A percentile compares a stretch with the other conserved stretches of the same genome.
Evolutionary conservation across 2,329 filamentous ascomycete genomes (phyloP).

Genomic region (Aspergillus aculeatinus): DNA sequence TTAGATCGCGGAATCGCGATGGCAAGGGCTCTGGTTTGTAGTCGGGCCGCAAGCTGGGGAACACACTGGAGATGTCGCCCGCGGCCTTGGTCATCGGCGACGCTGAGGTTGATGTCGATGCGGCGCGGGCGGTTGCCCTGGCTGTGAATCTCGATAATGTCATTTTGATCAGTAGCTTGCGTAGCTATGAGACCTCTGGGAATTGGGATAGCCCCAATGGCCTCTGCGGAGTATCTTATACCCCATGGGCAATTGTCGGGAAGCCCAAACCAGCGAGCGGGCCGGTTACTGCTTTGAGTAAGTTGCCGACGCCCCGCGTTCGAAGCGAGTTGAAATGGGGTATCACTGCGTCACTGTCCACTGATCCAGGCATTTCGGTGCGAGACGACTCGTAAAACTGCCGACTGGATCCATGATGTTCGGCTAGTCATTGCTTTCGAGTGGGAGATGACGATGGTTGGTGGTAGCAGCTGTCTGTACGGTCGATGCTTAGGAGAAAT

Average conservation of each 20-base stretch:
- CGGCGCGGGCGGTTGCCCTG: constrained; percentile 29
- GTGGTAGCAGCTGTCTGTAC: background rate
- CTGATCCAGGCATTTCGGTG: background rate
- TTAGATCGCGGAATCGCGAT: constrained; percentile 43
- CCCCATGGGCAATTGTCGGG: constrained; percentile 7
- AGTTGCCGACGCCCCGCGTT: background rate
- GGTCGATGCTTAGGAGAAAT: background rate
- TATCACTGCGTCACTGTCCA: background rate
- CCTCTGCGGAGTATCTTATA: background rate
- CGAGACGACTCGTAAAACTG: background rate
- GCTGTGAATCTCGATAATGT: constrained; percentile 31
- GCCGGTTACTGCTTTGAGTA: background rate
- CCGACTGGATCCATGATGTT: background rate
- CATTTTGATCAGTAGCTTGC: constrained; percentile 18
- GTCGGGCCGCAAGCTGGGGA: constrained; percentile 46
- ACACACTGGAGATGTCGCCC: constrained; percentile 51
- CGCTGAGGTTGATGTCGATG: constrained; percentile 30
- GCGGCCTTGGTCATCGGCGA: constrained; percentile 43
- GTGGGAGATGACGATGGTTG: background rate
- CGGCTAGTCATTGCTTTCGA: background rate
- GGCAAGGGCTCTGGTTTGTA: constrained; percentile 44
- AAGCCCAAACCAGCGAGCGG: background rate
- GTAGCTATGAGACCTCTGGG: background rate
- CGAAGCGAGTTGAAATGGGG: background rate
- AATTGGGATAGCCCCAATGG: background rate